These are phyloP conservation scores for Aspergillus sp. DNA, from an alignment of 2,329 filamentous ascomycete genomes.

Conservation along the genomic window DNA sequence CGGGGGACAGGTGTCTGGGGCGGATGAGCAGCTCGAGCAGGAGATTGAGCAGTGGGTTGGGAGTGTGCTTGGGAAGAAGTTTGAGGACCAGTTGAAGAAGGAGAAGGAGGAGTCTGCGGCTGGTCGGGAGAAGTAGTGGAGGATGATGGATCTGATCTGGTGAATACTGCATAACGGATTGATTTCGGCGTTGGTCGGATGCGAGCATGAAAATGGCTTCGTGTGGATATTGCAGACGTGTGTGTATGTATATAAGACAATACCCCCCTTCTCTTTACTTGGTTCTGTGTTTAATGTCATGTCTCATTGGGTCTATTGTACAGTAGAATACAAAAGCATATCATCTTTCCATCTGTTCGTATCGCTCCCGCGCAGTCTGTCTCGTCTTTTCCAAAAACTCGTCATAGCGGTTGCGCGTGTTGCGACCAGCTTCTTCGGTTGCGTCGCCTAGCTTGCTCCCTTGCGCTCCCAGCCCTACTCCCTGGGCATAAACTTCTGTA, in stretches of 20 bases:
- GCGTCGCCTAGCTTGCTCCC: slow-evolving; percentile 50
- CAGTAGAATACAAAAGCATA: background rate
- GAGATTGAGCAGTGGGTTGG: slow-evolving; percentile 56
- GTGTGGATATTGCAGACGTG: background rate
- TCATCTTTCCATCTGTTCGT: slow-evolving; percentile 38
- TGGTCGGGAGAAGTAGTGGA: background rate
- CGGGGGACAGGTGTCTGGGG: slow-evolving; percentile 53
- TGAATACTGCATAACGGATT: background rate
- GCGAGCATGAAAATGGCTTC: background rate
- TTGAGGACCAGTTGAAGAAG: slow-evolving; percentile 40
- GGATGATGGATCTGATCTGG: too few relatives aligned
- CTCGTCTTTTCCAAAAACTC: slow-evolving; percentile 49
- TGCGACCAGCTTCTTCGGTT: slow-evolving; percentile 46
- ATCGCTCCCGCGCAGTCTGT: slow-evolving; percentile 47
- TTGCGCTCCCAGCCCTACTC: slow-evolving; percentile 49
- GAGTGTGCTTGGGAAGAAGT: slow-evolving; percentile 48
- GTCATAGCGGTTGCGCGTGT: slow-evolving; percentile 46
- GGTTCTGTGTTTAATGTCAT: background rate
- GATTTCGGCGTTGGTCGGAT: background rate
- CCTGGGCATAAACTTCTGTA: slow-evolving; percentile 49
- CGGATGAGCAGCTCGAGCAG: slow-evolving; percentile 48
- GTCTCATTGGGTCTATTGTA: background rate
- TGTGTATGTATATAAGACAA: slow-evolving; percentile 1
- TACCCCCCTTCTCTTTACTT: slow-evolving; percentile 3
- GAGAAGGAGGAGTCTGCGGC: slow-evolving; percentile 17